phyloP scores from a whole-genome alignment of 1,284 basidiomycete species.

The Wolfiporia cocos region DNA sequence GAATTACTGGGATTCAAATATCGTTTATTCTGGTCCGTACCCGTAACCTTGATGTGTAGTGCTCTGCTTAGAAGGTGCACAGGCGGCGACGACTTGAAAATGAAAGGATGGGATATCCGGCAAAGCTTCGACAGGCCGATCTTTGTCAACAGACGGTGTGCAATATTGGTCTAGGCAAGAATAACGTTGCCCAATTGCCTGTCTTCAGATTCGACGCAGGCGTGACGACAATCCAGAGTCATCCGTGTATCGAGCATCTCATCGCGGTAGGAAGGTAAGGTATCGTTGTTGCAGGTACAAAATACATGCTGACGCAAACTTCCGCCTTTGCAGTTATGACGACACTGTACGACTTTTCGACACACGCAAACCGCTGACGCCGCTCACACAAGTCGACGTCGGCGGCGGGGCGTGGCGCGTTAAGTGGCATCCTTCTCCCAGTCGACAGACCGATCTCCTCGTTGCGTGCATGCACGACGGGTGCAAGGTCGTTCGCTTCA shows the following conservation, averaged over 20 bases:
- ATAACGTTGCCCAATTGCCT: not conserved
- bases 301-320: too few relatives aligned
- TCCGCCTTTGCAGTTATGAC: slow-evolving; percentile 96
- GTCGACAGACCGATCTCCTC: slow-evolving; percentile 64
- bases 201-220: slow-evolving; percentile 80
- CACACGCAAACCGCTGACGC: slow-evolving; percentile 56
- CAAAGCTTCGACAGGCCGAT: slow-evolving; percentile 54
- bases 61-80: not conserved
- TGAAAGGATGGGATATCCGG: slow-evolving; percentile 93
- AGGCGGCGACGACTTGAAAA: slow-evolving; percentile 91
- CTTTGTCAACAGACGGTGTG: slow-evolving; percentile 70
- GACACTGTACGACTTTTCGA: slow-evolving; percentile 82
- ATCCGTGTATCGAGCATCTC: slow-evolving; percentile 75
- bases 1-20: slow-evolving; percentile 75
- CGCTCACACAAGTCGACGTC: slow-evolving; percentile 60
- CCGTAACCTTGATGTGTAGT: not conserved
- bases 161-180: not conserved
- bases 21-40: slow-evolving; percentile 84
- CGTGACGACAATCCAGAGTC: slow-evolving; percentile 86
- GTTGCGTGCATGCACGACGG: slow-evolving; percentile 98
- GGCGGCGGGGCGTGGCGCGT: slow-evolving; percentile 95
- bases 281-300: too few relatives aligned
- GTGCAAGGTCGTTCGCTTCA: slow-evolving; percentile 75
- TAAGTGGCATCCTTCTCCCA: slow-evolving; percentile 84
- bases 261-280: slow-evolving; percentile 89